A percentile compares a stretch with the other conserved stretches of the same genome.
Conservation (phyloP, 345 rosid genomes). For the Psidium guajava region DNA sequence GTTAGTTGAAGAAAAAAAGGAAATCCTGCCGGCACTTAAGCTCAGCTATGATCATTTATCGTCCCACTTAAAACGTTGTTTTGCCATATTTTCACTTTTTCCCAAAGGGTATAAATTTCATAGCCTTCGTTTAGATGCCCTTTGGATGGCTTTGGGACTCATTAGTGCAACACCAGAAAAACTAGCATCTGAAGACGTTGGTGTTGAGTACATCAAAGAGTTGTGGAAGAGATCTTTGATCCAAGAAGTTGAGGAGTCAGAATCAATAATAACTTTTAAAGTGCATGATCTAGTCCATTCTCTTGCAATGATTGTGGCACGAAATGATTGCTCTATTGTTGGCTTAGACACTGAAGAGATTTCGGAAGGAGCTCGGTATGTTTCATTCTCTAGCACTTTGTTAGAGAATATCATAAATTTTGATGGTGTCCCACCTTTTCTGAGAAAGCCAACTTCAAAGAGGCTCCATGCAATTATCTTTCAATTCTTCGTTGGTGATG, state of each 20-base stretch:
- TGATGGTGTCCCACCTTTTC: not conserved
- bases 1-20: not conserved
- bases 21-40: not conserved
- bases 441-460: not conserved
- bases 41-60: not conserved
- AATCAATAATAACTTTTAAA: not conserved
- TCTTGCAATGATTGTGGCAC: not conserved
- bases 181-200: not conserved
- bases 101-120: accelerated
- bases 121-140: accelerated
- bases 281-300: not conserved
- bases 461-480: not conserved
- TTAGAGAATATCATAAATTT: not conserved
- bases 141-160: too few species aligned
- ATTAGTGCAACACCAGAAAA: not conserved
- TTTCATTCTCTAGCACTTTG: not conserved
- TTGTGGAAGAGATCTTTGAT: not conserved
- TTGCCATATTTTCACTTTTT: not conserved
- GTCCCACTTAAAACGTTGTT: not conserved
- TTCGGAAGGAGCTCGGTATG: not conserved
- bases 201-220: not conserved
- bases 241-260: not conserved
- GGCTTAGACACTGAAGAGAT: not conserved
- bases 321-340: accelerated
- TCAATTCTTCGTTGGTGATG: accelerated